A percentile compares a stretch with the other conserved stretches of the same genome.
Evolutionary conservation across 805 yeast genomes (phyloP).

Genomic region (Pichia kluyveri): DNA sequence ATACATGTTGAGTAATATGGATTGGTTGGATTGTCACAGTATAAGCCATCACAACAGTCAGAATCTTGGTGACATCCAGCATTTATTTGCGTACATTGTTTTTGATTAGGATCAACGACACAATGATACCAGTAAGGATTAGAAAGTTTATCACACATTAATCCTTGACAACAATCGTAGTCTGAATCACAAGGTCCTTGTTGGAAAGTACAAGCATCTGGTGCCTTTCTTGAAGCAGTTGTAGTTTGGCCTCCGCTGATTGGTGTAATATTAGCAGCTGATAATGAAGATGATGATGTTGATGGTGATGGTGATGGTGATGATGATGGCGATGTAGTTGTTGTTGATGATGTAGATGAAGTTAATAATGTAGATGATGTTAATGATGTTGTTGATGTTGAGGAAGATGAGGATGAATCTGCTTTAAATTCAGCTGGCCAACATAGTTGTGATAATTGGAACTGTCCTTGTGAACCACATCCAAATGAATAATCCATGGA

Average conservation of each 20-base stretch:
- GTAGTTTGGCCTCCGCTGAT: no score
- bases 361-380: background rate
- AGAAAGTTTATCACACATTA: background rate
- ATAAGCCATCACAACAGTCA: background rate
- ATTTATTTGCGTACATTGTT: background rate
- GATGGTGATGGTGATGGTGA: background rate
- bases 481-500: slow-evolving; percentile 19
- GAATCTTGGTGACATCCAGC: background rate
- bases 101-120: background rate
- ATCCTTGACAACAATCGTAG: background rate
- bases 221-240: no score
- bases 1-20: background rate
- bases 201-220: background rate
- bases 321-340: background rate
- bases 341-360: background rate
- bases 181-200: background rate
- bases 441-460: slow-evolving; percentile 2
- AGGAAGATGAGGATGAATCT: background rate
- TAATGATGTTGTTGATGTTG: background rate
- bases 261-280: background rate
- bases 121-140: background rate
- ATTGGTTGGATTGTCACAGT: background rate
- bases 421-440: background rate
- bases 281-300: background rate
- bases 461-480: slow-evolving; percentile 12